These are phyloP conservation scores for Coniophora puteana DNA, from an alignment of 1,284 basidiomycete species.

Conservation along the genomic window DNA sequence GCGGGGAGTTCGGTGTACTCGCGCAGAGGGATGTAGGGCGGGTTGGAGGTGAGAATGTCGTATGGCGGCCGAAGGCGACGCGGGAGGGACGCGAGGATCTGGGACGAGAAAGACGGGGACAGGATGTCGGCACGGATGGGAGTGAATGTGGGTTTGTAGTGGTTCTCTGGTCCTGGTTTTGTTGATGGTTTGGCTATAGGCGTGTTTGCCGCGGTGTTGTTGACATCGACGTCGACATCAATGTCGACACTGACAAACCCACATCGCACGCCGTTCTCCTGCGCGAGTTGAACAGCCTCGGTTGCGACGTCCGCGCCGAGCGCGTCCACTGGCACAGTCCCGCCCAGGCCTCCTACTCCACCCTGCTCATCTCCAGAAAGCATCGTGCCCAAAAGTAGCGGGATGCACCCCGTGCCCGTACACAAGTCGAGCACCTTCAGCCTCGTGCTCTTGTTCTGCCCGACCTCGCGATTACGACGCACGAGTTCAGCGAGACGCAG, in stretches of 20 bases:
- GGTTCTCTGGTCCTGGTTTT: conserved; percentile 11
- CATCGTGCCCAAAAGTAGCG: conserved; percentile 67
- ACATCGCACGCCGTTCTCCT: conserved; percentile 60
- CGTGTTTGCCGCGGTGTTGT: not conserved
- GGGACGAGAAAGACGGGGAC: no score
- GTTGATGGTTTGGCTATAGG: not conserved
- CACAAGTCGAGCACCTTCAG: conserved; percentile 78
- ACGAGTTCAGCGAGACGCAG: conserved; percentile 52
- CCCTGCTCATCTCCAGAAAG: no score
- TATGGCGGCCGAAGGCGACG: conserved; percentile 43
- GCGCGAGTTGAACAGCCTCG: conserved; percentile 66
- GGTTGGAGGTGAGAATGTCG: conserved; percentile 86
- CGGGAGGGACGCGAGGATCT: conserved; percentile 28
- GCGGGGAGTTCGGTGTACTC: conserved; percentile 63
- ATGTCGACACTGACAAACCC: conserved; percentile 28
- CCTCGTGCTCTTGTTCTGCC: conserved; percentile 36
- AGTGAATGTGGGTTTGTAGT: conserved; percentile 39
- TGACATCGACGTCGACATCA: conserved; percentile 1
- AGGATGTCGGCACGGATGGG: conserved; percentile 46
- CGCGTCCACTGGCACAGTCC: no score
- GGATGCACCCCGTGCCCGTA: conserved; percentile 88
- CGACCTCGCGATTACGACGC: no score
- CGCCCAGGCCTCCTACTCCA: no score
- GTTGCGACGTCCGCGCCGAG: conserved; percentile 72
- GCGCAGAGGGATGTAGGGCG: conserved; percentile 80